These are phyloP conservation scores for Echeveria elegans DNA, from an alignment of 164 flowering plant genomes.

Conservation along the genomic window DNA sequence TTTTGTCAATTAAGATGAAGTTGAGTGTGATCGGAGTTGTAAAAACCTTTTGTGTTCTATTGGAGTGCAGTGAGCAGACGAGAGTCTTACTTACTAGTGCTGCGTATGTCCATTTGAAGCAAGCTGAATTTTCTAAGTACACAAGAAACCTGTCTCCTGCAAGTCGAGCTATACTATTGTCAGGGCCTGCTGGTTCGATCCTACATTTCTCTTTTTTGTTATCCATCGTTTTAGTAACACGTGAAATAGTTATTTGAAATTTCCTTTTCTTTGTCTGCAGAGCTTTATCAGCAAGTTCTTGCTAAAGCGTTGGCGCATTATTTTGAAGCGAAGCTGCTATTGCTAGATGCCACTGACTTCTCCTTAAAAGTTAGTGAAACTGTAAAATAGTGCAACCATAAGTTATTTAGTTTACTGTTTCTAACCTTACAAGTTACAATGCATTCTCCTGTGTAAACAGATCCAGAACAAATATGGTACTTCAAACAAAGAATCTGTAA, in stretches of 20 bases:
- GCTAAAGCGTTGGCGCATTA: constrained; percentile 91
- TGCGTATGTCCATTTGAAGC: constrained; percentile 86
- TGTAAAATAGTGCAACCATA: neutral
- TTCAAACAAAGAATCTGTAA: constrained; percentile 52
- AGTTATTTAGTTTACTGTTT: neutral
- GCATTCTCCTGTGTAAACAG: constrained; percentile 27
- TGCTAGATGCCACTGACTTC: constrained; percentile 82
- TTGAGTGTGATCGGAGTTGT: neutral
- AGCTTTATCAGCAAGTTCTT: constrained; percentile 93
- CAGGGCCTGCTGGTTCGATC: constrained; percentile 88
- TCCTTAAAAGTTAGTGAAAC: constrained; percentile 57
- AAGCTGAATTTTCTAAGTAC: constrained; percentile 62
- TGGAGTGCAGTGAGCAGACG: constrained; percentile 74
- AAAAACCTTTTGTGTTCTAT: constrained; percentile 8
- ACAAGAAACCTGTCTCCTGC: constrained; percentile 89
- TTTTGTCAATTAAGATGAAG: too few species aligned
- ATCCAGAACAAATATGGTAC: constrained; percentile 79
- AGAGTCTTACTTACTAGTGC: constrained; percentile 77
- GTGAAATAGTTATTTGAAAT: constrained; percentile 6
- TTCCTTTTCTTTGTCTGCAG: constrained; percentile 30
- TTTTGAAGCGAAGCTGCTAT: constrained; percentile 81
- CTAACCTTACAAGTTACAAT: neutral
- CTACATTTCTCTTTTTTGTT: neutral
- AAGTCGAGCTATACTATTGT: constrained; percentile 80
- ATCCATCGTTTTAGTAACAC: neutral